phyloP scores from a whole-genome alignment of 2,329 filamentous ascomycete genomes.

The Aphanoascus verrucosus region DNA sequence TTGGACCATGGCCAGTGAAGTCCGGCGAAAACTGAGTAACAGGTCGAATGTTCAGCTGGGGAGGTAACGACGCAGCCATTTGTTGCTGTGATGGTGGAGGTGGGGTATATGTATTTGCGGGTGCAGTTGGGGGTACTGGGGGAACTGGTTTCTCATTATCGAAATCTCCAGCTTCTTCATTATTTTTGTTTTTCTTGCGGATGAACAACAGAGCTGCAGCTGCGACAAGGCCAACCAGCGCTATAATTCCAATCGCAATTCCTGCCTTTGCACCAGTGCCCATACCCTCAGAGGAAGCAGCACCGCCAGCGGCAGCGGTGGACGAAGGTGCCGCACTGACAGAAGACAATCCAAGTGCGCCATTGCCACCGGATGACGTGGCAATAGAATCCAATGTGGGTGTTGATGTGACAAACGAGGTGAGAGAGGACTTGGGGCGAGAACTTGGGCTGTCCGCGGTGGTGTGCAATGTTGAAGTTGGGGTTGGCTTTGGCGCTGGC shows the following conservation, averaged over 20 bases:
- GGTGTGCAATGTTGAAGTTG: background rate
- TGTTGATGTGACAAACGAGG: background rate
- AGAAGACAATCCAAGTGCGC: constrained; percentile 12
- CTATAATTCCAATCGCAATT: constrained; percentile 69
- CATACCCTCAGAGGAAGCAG: constrained; percentile 25
- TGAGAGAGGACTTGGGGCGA: background rate
- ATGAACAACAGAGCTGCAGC: constrained; percentile 62
- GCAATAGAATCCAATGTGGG: background rate
- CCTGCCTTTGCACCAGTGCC: constrained; percentile 57
- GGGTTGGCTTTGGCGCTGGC: constrained; percentile 9
- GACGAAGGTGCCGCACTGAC: constrained; percentile 18
- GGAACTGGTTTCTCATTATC: constrained; percentile 55
- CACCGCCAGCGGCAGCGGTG: constrained; percentile 19
- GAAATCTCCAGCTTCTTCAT: constrained; percentile 38
- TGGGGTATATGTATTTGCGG: constrained; percentile 16
- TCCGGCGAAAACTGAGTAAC: constrained; percentile 73
- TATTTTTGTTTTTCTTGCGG: constrained; percentile 56
- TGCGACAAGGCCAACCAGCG: constrained; percentile 55
- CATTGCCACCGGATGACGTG: background rate
- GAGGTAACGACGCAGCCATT: constrained; percentile 44
- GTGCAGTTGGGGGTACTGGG: background rate
- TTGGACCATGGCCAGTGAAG: constrained; percentile 37
- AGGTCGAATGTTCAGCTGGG: constrained; percentile 74
- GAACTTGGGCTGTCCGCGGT: constrained; percentile 6
- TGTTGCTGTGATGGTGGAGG: constrained; percentile 23